phyloP scores from a whole-genome alignment of 2,329 filamentous ascomycete species.

The Pyricularia grisea region DNA sequence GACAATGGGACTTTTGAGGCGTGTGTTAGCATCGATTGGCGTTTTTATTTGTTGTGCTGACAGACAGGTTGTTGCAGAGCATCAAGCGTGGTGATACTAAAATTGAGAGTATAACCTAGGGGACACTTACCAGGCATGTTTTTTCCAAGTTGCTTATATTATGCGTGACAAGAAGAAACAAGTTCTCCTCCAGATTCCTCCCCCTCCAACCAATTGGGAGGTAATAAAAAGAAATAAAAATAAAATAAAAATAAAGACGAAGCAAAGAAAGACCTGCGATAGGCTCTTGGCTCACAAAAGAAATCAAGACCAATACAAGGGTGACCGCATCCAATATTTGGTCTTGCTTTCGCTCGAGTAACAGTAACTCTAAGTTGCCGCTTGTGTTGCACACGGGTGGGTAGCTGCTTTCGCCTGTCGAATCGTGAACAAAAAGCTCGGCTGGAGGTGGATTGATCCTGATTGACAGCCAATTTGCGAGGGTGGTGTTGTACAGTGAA shows the following conservation, averaged over 20 bases:
- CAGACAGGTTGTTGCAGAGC: background rate
- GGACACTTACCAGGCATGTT: background rate
- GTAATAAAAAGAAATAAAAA: background rate
- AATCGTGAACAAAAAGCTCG: background rate
- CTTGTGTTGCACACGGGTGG: background rate
- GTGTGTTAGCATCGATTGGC: background rate
- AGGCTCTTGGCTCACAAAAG: background rate
- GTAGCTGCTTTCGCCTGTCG: background rate
- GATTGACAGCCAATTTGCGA: background rate
- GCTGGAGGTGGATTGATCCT: background rate
- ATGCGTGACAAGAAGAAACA: background rate
- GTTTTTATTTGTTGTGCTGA: background rate
- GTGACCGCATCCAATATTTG: background rate
- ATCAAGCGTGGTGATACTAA: background rate
- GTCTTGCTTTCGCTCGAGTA: background rate
- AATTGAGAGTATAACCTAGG: background rate
- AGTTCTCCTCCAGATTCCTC: background rate
- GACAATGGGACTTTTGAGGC: constrained; percentile 36
- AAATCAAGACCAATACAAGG: background rate
- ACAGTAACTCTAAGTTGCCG: background rate
- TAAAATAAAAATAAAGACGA: background rate
- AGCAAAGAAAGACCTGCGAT: background rate
- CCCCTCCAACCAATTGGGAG: background rate
- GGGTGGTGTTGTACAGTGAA: background rate
- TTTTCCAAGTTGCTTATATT: background rate